Conservation (phyloP, 768 basidiomycete species). For the Lactifluus pinguis region DNA sequence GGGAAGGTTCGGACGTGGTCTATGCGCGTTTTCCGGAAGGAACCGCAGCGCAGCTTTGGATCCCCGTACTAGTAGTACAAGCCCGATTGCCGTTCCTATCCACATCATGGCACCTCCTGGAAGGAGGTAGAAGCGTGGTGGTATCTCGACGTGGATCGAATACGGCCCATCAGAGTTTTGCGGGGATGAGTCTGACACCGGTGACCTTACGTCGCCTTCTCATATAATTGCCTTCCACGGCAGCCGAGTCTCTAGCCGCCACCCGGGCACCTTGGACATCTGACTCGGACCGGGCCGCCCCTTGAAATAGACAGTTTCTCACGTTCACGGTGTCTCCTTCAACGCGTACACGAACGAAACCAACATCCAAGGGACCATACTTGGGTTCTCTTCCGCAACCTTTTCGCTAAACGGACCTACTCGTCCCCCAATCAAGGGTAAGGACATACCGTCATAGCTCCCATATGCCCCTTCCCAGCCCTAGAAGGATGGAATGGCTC, state of each 20-base stretch:
- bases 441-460: no score
- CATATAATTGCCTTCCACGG: background rate
- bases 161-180: constrained; percentile 19
- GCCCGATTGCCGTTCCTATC: constrained; percentile 58
- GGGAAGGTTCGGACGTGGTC: no score
- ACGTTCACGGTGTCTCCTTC: no score
- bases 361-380: no score
- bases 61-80: constrained; percentile 64
- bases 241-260: background rate
- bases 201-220: no score
- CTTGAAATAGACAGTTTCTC: background rate
- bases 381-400: no score
- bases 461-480: no score
- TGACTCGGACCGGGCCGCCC: background rate
- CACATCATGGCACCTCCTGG: constrained; percentile 51
- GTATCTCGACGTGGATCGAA: constrained; percentile 36
- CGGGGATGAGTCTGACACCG: constrained; percentile 8
- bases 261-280: constrained; percentile 14
- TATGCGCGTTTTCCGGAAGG: constrained; percentile 89
- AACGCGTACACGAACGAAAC: no score
- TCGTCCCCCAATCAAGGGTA: no score
- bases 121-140: constrained; percentile 52
- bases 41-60: constrained; percentile 69
- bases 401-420: no score
- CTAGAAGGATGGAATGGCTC: no score